phyloP scores from a whole-genome alignment of 2,329 filamentous ascomycete species.

The Ophiostoma pallidulum region DNA sequence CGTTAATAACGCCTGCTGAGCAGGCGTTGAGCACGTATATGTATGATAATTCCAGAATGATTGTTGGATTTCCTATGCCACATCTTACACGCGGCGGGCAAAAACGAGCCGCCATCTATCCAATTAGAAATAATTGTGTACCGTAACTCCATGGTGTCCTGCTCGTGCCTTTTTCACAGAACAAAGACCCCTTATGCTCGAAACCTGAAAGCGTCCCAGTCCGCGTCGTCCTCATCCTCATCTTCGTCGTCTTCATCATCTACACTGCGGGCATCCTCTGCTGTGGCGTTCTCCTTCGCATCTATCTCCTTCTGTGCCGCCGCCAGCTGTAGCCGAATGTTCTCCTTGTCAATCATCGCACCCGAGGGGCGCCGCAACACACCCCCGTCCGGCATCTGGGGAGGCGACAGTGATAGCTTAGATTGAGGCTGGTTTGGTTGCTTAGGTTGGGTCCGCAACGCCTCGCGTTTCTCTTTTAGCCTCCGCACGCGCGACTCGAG shows the following conservation, averaged over 20 bases:
- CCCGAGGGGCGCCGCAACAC: conserved; percentile 15
- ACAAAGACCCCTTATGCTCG: conserved; percentile 17
- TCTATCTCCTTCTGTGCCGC: conserved; percentile 25
- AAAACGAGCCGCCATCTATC: too few species aligned
- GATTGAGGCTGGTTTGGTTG: conserved; percentile 4
- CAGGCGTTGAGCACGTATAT: neutral
- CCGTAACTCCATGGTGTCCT: too few species aligned
- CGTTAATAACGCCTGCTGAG: too few species aligned
- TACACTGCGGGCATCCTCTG: conserved; percentile 27
- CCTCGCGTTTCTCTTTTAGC: conserved; percentile 62
- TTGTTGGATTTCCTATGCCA: neutral
- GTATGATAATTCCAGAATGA: neutral
- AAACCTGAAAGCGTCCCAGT: conserved; percentile 53
- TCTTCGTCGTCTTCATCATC: conserved; percentile 35
- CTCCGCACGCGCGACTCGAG: conserved; percentile 61
- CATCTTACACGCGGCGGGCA: too few species aligned
- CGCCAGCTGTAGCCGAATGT: conserved; percentile 16
- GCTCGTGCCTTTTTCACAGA: too few species aligned
- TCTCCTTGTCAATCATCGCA: conserved; percentile 10
- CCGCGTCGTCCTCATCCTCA: conserved; percentile 38
- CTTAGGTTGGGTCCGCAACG: conserved; percentile 42
- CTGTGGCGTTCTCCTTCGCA: conserved; percentile 31
- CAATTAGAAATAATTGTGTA: too few species aligned
- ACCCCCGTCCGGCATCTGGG: neutral
- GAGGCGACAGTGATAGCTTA: too few species aligned